phyloP scores from a whole-genome alignment of 345 rosid species.

The Murraya paniculata region DNA sequence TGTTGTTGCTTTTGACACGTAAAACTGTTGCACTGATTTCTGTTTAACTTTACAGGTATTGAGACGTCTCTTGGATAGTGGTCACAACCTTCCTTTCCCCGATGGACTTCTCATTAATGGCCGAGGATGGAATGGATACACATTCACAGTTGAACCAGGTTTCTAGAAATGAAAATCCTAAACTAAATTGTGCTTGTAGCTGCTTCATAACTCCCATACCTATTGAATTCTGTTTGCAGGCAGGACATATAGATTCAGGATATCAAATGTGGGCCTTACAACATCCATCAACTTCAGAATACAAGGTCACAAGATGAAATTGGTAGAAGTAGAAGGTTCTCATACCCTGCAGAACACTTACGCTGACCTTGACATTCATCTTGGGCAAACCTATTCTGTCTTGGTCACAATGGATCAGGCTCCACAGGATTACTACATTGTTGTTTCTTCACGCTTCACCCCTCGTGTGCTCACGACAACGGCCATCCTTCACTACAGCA shows the following conservation, averaged over 20 bases:
- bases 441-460: conserved; percentile 75
- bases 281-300: conserved; percentile 80
- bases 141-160: conserved; percentile 80
- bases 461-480: conserved; percentile 65
- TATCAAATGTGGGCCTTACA: conserved; percentile 76
- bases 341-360: conserved; percentile 77
- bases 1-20: not conserved
- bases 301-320: conserved; percentile 79
- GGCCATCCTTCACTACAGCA: conserved; percentile 81
- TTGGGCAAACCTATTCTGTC: conserved; percentile 89
- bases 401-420: conserved; percentile 81
- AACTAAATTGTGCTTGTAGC: too few relatives aligned
- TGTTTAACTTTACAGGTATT: conserved; percentile 31
- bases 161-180: not conserved
- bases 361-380: conserved; percentile 71
- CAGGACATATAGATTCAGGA: conserved; percentile 80
- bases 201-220: not conserved
- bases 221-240: conserved; percentile 34
- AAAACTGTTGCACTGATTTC: not conserved
- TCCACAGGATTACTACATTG: conserved; percentile 73
- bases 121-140: conserved; percentile 72
- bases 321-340: conserved; percentile 92
- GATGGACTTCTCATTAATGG: conserved; percentile 95
- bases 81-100: conserved; percentile 62
- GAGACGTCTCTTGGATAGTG: conserved; percentile 55